Evolutionary conservation across 2,329 filamentous ascomycete species (phyloP).

Genomic region (Geosmithia putterillii): DNA sequence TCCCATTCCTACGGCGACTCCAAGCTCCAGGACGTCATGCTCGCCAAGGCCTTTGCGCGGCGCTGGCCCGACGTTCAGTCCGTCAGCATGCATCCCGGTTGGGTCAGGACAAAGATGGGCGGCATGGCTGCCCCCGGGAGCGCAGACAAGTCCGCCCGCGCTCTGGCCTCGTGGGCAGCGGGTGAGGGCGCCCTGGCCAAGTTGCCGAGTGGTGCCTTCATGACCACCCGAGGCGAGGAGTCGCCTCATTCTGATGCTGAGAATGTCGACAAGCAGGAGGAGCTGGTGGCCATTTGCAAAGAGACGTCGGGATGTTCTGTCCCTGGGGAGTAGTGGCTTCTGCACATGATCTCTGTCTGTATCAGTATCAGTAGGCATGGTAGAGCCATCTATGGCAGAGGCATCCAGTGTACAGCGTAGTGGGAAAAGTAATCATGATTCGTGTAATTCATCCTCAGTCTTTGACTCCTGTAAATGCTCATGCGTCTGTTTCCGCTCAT

Average conservation of each 20-base stretch:
- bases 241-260: not conserved
- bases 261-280: not conserved
- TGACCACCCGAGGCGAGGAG: not conserved
- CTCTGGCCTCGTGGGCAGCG: not conserved
- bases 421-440: no score
- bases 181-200: not conserved
- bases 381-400: no score
- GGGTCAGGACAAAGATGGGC: slow-evolving; percentile 9
- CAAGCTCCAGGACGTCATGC: slow-evolving; percentile 10
- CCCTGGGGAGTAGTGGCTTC: slow-evolving; percentile 6
- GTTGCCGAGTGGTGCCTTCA: not conserved
- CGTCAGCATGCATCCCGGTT: slow-evolving; percentile 9
- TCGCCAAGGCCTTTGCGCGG: slow-evolving; percentile 9
- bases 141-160: not conserved
- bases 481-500: no score
- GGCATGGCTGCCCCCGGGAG: not conserved
- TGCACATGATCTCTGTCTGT: no score
- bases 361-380: no score
- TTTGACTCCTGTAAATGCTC: no score
- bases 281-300: not conserved
- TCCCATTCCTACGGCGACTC: slow-evolving; percentile 10
- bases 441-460: no score
- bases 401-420: no score
- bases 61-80: slow-evolving; percentile 7
- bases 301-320: not conserved